Base-by-base conservation (phyloP, 1,139 yeast species). In the Debaryomyces coudertii region DNA sequence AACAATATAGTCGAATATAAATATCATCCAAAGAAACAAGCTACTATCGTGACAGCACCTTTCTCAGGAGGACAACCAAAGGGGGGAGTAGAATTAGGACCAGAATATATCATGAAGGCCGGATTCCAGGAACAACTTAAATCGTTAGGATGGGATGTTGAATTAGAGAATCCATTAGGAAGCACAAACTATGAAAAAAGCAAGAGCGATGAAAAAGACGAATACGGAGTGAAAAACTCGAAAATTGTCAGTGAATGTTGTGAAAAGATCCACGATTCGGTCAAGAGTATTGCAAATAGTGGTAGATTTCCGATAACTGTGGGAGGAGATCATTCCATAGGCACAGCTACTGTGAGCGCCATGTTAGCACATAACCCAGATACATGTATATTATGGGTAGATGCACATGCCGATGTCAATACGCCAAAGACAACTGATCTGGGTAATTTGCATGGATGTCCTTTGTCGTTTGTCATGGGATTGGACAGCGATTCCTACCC, bases 321-420 rank as follows among this genome's bases (percentile, higher is more conserved):
- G 48, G 99, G 99, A 46, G 99, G 99, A 46, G 99, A 93, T 69
- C 99, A 93, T 66, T 90, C 97, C 4, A 87, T 93, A 54, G 98
- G 96, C 46, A 90, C 93, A 60, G 97, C 96, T 42, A 90, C 98
- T 6, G 85, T 92, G 33, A 77, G 90, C 33, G 99, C 95, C 9
- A 87, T 92, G 40, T 77, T 90, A 56, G 80, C 80, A 25, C 80
- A 82, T 52, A 76, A 87, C 65, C 97, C 97, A 16, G 89, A 90
- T 54, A 90, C 96, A 24, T 90, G 96, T 61, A 77, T 93, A 41
- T 66, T 93, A 53, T 93, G 99, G 99, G 87, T 93, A 55, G 99
- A 93, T 68, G 99, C 99, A 1, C 99, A 93, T 63, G 97, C 98
- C 28, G 99, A 93, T 65, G 85, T 93, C 62, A 93, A 93, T 73